These are phyloP conservation scores for Herpetospermum pedunculosum DNA, from an alignment of 306 rosid genomes.

Conservation along the genomic window DNA sequence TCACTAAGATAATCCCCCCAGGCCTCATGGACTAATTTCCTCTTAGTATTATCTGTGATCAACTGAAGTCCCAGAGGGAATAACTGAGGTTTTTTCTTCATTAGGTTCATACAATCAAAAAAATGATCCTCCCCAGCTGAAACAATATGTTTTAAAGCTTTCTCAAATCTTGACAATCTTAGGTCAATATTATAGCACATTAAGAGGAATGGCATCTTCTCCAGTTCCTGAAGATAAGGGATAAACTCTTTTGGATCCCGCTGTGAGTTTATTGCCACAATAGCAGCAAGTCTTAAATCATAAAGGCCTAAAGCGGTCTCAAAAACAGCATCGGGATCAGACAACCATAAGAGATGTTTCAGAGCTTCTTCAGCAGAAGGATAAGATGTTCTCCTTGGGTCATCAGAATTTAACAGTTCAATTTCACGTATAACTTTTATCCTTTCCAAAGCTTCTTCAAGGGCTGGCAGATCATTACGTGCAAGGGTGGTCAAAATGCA, in stretches of 20 bases:
- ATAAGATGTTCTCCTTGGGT: conserved; percentile 32
- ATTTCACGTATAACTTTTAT: conserved; percentile 66
- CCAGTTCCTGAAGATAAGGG: conserved; percentile 80
- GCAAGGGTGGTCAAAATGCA: conserved; percentile 94
- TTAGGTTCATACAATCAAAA: conserved; percentile 64
- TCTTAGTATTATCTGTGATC: conserved; percentile 54
- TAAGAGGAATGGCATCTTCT: conserved; percentile 46
- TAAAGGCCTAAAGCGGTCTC: conserved; percentile 94
- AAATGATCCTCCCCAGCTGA: conserved; percentile 84
- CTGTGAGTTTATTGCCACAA: conserved; percentile 94
- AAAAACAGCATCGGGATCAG: conserved; percentile 79
- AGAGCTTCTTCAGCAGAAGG: conserved; percentile 95
- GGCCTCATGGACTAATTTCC: conserved; percentile 68
- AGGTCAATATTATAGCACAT: conserved; percentile 92
- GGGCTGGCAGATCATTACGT: conserved; percentile 84
- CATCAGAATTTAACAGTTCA: conserved; percentile 62
- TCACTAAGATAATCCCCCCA: conserved; percentile 86
- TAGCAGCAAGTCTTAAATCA: conserved; percentile 88
- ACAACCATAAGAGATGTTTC: conserved; percentile 90
- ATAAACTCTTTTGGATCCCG: conserved; percentile 94
- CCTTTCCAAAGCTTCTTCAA: conserved; percentile 91
- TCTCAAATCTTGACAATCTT: conserved; percentile 68
- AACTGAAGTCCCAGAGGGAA: conserved; percentile 79
- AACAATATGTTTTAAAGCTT: conserved; percentile 77
- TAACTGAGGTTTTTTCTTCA: conserved; percentile 69